These are phyloP conservation scores for Sporothrix inflata DNA, from an alignment of 2,329 filamentous ascomycete genomes.

Conservation along the genomic window DNA sequence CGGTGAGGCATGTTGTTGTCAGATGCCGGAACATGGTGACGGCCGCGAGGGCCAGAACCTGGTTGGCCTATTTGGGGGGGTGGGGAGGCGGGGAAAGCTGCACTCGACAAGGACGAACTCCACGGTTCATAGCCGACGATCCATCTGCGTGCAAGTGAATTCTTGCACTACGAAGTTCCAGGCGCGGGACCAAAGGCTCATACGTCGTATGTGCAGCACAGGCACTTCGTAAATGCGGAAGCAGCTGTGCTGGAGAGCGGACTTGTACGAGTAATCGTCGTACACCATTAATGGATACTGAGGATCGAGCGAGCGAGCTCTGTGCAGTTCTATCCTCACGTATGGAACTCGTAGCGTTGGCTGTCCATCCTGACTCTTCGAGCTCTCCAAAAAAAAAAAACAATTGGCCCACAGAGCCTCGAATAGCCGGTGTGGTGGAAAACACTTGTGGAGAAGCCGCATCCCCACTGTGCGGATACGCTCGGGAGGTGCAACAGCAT, in stretches of 20 bases:
- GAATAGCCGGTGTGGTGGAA: constrained; percentile 24
- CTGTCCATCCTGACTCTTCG: too few relatives aligned
- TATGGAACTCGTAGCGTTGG: too few relatives aligned
- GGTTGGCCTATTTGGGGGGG: not conserved
- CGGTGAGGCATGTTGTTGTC: not conserved
- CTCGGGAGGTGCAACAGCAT: not conserved
- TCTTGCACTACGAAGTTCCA: too few relatives aligned
- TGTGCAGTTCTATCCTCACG: too few relatives aligned
- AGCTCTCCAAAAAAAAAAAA: not conserved
- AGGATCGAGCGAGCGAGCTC: too few relatives aligned
- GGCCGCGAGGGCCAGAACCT: not conserved
- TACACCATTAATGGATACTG: too few relatives aligned
- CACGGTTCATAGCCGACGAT: not conserved
- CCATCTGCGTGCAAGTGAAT: not conserved
- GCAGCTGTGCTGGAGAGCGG: too few relatives aligned
- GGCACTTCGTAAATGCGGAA: too few relatives aligned
- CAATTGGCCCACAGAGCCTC: constrained; percentile 26
- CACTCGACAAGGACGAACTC: not conserved
- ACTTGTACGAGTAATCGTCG: too few relatives aligned
- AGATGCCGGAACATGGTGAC: not conserved
- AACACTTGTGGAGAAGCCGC: not conserved
- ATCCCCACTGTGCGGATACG: constrained; percentile 22
- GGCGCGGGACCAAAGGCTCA: too few relatives aligned
- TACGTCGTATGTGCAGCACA: too few relatives aligned
- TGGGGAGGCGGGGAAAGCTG: not conserved